Conservation (phyloP, 1,284 basidiomycete species). For the Blastosporella zonata region DNA sequence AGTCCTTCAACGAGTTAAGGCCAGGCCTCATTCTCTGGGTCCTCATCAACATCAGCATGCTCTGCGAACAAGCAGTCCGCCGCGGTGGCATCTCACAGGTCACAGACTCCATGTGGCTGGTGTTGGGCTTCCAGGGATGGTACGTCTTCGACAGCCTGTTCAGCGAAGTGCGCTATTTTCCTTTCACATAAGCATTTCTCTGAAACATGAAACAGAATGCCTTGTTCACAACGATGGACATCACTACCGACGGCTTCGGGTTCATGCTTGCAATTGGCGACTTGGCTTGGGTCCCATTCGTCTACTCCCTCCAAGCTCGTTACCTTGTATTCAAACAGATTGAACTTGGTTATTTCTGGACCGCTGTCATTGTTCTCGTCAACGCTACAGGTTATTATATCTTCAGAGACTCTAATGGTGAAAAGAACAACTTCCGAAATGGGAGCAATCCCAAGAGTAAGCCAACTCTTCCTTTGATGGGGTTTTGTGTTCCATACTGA, state of each 20-base stretch:
- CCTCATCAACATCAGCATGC: slow-evolving; percentile 88
- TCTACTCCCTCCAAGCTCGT: slow-evolving; percentile 91
- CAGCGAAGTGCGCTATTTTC: slow-evolving; percentile 68
- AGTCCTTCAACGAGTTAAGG: slow-evolving; percentile 95
- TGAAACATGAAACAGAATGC: slow-evolving; percentile 50
- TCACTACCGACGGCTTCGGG: slow-evolving; percentile 96
- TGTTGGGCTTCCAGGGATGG: slow-evolving; percentile 82
- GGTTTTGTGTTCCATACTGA: slow-evolving; percentile 5
- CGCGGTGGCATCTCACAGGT: slow-evolving; percentile 64
- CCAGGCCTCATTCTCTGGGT: slow-evolving; percentile 97
- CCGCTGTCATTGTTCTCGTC: slow-evolving; percentile 61
- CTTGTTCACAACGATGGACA: slow-evolving; percentile 96
- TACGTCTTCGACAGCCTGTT: slow-evolving; percentile 88
- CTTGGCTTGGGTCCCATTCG: slow-evolving; percentile 93
- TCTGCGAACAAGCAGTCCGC: slow-evolving; percentile 85
- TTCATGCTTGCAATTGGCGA: slow-evolving; percentile 98
- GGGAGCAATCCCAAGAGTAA: slow-evolving; percentile 91
- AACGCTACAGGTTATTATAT: slow-evolving; percentile 87
- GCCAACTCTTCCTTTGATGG: slow-evolving; percentile 13
- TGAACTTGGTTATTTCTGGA: slow-evolving; percentile 70
- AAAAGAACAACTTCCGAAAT: slow-evolving; percentile 95
- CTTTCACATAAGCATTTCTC: background rate
- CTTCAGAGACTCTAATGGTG: slow-evolving; percentile 86
- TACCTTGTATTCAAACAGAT: slow-evolving; percentile 89
- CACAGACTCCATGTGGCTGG: slow-evolving; percentile 92